These are phyloP conservation scores for Thalassiosira exigua DNA, from an alignment of 352 stramenopile species.

Conservation along the genomic window DNA sequence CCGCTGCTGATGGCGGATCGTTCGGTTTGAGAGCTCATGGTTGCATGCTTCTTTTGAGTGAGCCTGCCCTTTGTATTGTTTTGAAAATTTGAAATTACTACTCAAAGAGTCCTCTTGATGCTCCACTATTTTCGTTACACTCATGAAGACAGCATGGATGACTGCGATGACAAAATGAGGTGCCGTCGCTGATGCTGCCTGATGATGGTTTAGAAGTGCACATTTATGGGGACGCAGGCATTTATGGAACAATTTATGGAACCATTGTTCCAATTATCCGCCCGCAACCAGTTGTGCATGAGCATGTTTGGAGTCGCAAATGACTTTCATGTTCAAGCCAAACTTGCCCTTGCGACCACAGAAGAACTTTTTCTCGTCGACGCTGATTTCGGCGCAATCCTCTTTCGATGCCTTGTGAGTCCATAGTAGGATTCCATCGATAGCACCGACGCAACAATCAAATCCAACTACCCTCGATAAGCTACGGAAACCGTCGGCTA, in stretches of 20 bases:
- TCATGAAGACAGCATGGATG: conserved; percentile 43
- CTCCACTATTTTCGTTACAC: conserved; percentile 34
- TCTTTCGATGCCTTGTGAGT: conserved; percentile 38
- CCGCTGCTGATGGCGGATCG: too few relatives aligned
- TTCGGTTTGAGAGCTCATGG: too few relatives aligned
- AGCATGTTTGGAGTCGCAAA: conserved; percentile 19
- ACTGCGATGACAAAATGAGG: too few relatives aligned
- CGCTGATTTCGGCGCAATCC: conserved; percentile 10
- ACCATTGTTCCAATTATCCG: too few relatives aligned
- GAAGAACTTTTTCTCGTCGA: conserved; percentile 39
- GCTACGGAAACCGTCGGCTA: conserved; percentile 39
- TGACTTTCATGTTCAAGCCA: conserved; percentile 50
- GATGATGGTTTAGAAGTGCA: too few relatives aligned
- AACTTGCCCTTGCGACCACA: conserved; percentile 54
- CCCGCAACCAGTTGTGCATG: too few relatives aligned
- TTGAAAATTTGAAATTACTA: too few relatives aligned
- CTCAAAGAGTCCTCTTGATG: conserved; percentile 41
- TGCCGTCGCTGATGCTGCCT: too few relatives aligned
- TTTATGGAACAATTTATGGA: too few relatives aligned
- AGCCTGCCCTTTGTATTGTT: too few relatives aligned
- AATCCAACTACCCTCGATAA: conserved; percentile 21
- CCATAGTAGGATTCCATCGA: conserved; percentile 62
- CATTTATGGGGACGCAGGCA: too few relatives aligned
- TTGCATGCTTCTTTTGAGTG: too few relatives aligned
- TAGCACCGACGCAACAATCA: conserved; percentile 33